Conservation (phyloP, 2,329 filamentous ascomycete genomes). For the Alternaria sp. region DNA sequence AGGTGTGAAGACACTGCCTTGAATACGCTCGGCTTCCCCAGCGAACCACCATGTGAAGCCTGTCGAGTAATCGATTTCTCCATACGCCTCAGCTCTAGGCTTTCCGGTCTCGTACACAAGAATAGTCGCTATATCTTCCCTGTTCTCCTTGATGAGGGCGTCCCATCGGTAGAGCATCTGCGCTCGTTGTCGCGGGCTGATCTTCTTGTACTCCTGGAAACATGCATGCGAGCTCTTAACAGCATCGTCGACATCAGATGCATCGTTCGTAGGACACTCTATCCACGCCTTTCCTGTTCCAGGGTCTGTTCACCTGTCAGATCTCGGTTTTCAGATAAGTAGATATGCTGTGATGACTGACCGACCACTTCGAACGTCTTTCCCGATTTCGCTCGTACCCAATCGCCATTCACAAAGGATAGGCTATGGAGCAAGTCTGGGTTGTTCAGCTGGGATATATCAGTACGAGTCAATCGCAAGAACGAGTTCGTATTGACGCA, state of each 20-base stretch:
- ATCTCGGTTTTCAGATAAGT: background rate
- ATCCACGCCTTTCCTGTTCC: slow-evolving; percentile 59
- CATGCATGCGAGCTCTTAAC: slow-evolving; percentile 66
- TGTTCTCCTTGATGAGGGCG: slow-evolving; percentile 66
- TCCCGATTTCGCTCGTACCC: slow-evolving; percentile 63
- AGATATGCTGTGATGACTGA: slow-evolving; percentile 27
- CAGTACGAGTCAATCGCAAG: background rate
- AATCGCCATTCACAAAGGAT: slow-evolving; percentile 62
- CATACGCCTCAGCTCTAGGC: slow-evolving; percentile 59
- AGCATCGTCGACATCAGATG: slow-evolving; percentile 67
- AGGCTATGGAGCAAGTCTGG: slow-evolving; percentile 61
- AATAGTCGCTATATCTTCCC: slow-evolving; percentile 67
- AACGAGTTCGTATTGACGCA: slow-evolving; percentile 15
- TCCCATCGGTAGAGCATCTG: slow-evolving; percentile 71
- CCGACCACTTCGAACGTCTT: slow-evolving; percentile 65
- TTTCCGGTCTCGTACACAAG: slow-evolving; percentile 67
- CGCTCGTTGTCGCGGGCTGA: slow-evolving; percentile 66
- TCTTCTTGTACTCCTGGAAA: slow-evolving; percentile 66
- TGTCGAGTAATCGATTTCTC: slow-evolving; percentile 61
- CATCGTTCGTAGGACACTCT: slow-evolving; percentile 55
- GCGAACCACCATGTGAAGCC: slow-evolving; percentile 65
- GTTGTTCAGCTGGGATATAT: slow-evolving; percentile 57
- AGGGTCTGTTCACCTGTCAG: slow-evolving; percentile 52
- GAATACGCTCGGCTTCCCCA: slow-evolving; percentile 67
- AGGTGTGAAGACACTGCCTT: slow-evolving; percentile 66